Evolutionary conservation across 2,329 filamentous ascomycete species (phyloP), one percentile per base, ranked within the genome.

Genomic region (Nothophoma quercina): DNA sequence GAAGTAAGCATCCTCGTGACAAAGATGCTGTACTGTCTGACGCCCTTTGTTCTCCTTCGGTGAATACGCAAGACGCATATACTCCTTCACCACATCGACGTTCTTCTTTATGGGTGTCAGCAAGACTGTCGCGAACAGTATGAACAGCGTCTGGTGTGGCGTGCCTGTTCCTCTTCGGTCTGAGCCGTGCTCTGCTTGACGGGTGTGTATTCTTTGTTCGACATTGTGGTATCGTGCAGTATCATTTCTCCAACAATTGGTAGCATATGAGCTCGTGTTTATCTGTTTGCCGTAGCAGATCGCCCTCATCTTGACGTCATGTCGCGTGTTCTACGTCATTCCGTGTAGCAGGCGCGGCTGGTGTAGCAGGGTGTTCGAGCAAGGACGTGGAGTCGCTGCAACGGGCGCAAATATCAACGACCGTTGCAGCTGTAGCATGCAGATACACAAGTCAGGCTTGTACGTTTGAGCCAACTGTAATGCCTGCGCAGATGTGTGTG

Each of bases 1-100:
- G 62, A 75, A 76, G 54, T 64, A 69, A 46, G 59, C 61, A 57
- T 73, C 63, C 2, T 58, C 18, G 28, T 65, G 60, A 53, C 72
- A 75, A 9, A 76, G 65, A 45, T 76, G 71, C 15, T 59, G 32
- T 9, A 75, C 72, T 10, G 70, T 70, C 21, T 60, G 40, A 33
- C 63, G 60, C 16, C 73, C 70, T 45, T 66, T 69, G 60, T 75
- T 75, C 38, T 72, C 53, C 18, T 55, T 66, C 0, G 73, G 74
- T 2, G 70, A 72, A 55, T 75, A 75, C 25, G 72, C 67, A 33
- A 75, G 70, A 22, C 64, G 58, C 73, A 75, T 75, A 61, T 75
- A 75, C 33, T 74, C 57, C 55, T 74, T 73, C 32, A 63, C 72
- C 12, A 70, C 39, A 34, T 57, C 55, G 38, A 75, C 71, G 48